These are phyloP conservation scores for Claviceps sp. DNA, from an alignment of 2,329 filamentous ascomycete genomes.

Conservation along the genomic window DNA sequence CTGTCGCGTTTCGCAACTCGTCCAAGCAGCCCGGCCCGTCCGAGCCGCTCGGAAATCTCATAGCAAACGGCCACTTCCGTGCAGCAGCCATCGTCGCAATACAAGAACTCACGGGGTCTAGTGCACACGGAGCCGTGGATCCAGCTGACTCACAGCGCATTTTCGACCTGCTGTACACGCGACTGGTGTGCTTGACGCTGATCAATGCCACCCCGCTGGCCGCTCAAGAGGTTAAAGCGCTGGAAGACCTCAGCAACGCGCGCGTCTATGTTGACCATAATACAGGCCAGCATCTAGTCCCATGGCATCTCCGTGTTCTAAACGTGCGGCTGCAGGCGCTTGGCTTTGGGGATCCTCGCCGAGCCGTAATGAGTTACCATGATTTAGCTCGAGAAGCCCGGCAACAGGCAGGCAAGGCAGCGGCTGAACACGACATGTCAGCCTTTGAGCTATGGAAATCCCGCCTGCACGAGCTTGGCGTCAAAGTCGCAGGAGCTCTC, in stretches of 20 bases:
- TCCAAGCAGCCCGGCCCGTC: slow-evolving; percentile 48
- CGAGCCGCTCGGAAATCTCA: slow-evolving; percentile 53
- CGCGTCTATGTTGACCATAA: slow-evolving; percentile 42
- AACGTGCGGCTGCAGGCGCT: slow-evolving; percentile 74
- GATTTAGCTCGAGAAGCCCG: slow-evolving; percentile 73
- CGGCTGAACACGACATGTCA: slow-evolving; percentile 32
- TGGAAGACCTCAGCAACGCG: slow-evolving; percentile 46
- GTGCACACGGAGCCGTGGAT: slow-evolving; percentile 27
- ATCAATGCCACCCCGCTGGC: slow-evolving; percentile 60
- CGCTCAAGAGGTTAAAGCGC: slow-evolving; percentile 50
- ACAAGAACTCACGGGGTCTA: slow-evolving; percentile 42
- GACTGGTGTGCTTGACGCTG: slow-evolving; percentile 70
- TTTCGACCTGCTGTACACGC: slow-evolving; percentile 66
- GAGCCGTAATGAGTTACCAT: slow-evolving; percentile 82
- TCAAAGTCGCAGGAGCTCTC: slow-evolving; percentile 51
- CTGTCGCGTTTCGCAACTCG: slow-evolving; percentile 55
- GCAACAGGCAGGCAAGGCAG: slow-evolving; percentile 37
- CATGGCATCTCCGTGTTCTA: slow-evolving; percentile 77
- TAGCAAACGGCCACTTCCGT: slow-evolving; percentile 65
- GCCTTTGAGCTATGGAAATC: slow-evolving; percentile 54
- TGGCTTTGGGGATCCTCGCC: slow-evolving; percentile 70
- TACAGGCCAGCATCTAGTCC: slow-evolving; percentile 53
- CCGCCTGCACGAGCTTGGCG: slow-evolving; percentile 62
- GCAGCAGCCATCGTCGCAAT: slow-evolving; percentile 59
- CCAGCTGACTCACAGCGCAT: slow-evolving; percentile 51